Evolutionary conservation across 2,329 filamentous ascomycete species (phyloP), one percentile per base, ranked within the genome.

Genomic region (Phyllosticta citribraziliensis): DNA sequence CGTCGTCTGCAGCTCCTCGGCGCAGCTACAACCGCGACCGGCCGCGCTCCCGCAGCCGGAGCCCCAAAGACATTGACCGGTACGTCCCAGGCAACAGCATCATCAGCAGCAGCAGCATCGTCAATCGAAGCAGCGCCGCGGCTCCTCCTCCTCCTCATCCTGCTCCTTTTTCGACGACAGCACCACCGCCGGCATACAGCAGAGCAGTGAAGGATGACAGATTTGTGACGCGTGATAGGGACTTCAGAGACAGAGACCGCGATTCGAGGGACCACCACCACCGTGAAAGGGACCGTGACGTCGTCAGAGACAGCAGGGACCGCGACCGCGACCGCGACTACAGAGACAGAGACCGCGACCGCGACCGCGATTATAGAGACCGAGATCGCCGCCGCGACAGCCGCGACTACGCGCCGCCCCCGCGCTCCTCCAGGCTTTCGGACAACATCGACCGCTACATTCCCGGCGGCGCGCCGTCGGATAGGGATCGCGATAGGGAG

Each of bases 401-500:
- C 22, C 54, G 56, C 30, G 40, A 47, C 40, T 47, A 47, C 5
- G n/a, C 40, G 40, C 40, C 40, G 40, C 40, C 40, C 40, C 40
- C 40, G 27, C 40, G 40, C 40, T 47, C 40, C 40, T n/a, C 14
- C 17, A 47, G 40, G n/a, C 12, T 47, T 14, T 17, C 14, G 14
- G 40, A 47, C 20, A 71, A 72, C 5, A 75, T 75, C 53, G 74
- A 76, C 66, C 69, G 74, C 6, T 75, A 75, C 61, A 68, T 75
- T 5, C 74, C 74, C 53, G 70, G 73, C 25, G 70, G 72, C 27
- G 53, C 25, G 10, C 52, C 20, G 22, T 27, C 11, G 9, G 20
- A 53, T 8, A 60, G 58, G 40, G 58, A 60, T 20, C 14, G 40
- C 14, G 58, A 61, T 17, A 30, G 64, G 27, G 63, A 63, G 14